Base-by-base conservation (phyloP, 169 alveolate genomes). In the Cardiosporidium cionae region DNA sequence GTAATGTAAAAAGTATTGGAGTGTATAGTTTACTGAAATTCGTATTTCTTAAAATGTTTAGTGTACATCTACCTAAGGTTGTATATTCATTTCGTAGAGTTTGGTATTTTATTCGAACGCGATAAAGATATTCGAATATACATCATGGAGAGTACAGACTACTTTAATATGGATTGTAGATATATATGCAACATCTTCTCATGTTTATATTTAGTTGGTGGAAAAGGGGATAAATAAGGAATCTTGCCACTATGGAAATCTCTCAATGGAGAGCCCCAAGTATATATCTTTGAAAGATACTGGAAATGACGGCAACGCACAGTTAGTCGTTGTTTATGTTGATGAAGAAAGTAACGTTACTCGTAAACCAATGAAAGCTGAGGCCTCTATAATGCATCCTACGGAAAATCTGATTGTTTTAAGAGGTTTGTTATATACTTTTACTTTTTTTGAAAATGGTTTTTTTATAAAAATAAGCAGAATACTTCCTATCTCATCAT, bases 331-430 rank as follows among this genome's bases (percentile, higher is more conserved):
- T 5, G 31, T 70, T 35, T 65, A 70, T 44, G 33, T 70, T 65
- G 72, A 70, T 16, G 70, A 22, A 16, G 28, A 70, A 70, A 75
- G 74, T 6, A 68, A 80, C 4, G 86, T 89, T 37, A 85, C 88
- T 62, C 90, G 96, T 82, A 93, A 92, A 83, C 96, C 98, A 52
- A 92, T 93, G 91, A 95, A 91, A 86, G 98, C 99, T 34, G 99
- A 96, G 72, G 94, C 94, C 29, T 95, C 95, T n/a, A 78, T 96
- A 78, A 94, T 94, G 94, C 97, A 96, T 83, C 97, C 98, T 3
- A 71, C 85, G 54, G 90, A 92, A 72, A 92, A 93, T 76, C 89
- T 94, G 67, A 91, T 96, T 70, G 98, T 97, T 9, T 87, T 94
- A 66, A 89, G 96, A 79, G 98, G 97, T 1, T 71, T 67, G 71